Percentiles rank a stretch among this genome's conserved stretches.
Evolutionary conservation across 2,329 filamentous ascomycete genomes (phyloP).

Genomic region (Paraphoma sp.): DNA sequence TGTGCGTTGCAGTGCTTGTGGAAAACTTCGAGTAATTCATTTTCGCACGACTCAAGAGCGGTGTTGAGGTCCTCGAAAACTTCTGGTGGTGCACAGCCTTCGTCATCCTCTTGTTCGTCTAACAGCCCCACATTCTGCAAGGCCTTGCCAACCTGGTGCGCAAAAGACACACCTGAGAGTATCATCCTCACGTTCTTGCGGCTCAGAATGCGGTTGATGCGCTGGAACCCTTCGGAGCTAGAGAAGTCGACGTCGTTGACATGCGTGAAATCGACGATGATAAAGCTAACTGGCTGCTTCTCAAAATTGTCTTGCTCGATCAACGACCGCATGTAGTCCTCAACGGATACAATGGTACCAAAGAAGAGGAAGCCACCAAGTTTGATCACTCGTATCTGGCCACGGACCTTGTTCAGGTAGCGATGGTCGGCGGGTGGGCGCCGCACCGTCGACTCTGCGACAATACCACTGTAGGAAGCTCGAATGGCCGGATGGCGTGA

Average conservation of each 20-base stretch:
- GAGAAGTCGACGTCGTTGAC: constrained; percentile 96
- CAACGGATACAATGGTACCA: constrained; percentile 94
- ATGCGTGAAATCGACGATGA: constrained; percentile 86
- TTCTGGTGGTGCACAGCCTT: constrained; percentile 54
- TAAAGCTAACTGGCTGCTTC: constrained; percentile 80
- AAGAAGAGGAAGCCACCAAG: constrained; percentile 97
- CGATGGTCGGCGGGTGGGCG: constrained; percentile 88
- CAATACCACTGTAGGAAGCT: constrained; percentile 86
- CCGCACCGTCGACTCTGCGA: constrained; percentile 89
- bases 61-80: constrained; percentile 92
- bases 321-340: constrained; percentile 81
- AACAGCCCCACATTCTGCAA: constrained; percentile 85
- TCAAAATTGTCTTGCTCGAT: constrained; percentile 83
- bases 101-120: constrained; percentile 74
- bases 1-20: constrained; percentile 49
- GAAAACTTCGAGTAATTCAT: constrained; percentile 78
- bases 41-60: constrained; percentile 92
- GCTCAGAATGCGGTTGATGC: constrained; percentile 83
- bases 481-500: constrained; percentile 88
- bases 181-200: constrained; percentile 81
- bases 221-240: constrained; percentile 91
- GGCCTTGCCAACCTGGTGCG: constrained; percentile 76
- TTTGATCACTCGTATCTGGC: constrained; percentile 90
- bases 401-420: constrained; percentile 83
- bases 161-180: constrained; percentile 80